Evolutionary conservation across 768 basidiomycete genomes (phyloP), one percentile per base, ranked within the genome.

Genomic region (Psilocybe sp.): DNA sequence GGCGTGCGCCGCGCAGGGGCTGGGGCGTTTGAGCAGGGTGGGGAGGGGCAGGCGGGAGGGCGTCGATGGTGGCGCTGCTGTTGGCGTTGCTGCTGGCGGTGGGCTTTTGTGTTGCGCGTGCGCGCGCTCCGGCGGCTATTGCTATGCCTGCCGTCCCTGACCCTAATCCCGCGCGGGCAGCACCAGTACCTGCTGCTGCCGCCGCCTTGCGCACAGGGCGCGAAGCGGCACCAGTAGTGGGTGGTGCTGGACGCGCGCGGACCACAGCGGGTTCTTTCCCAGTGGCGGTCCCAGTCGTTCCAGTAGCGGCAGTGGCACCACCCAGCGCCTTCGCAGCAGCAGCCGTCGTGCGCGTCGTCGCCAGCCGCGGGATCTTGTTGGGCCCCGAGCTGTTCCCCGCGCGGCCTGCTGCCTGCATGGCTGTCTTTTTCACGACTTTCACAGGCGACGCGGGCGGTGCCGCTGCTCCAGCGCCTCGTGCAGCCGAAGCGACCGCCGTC

Each of bases 21-120:
- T 66, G 49, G 75, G 66, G 65, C 84, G 77, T 62, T 81, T 86
- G 13, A 79, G 72, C 32, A 93, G 75, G n/a, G n/a, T n/a, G n/a
- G n/a, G n/a, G n/a, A n/a, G n/a, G 2, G 90, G 90, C 20, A 93
- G 69, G 44, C 88, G 79, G 11, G 91, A 93, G 0, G 87, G 86
- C 8, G 81, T 79, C 19, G 88, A 84, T 1, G 81, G 78, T n/a
- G 82, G 75, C 8, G 69, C 62, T 45, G n/a, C n/a, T n/a, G n/a
- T n/a, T n/a, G n/a, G n/a, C n/a, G n/a, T n/a, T n/a, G 40, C 51
- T 54, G 44, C 53, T 28, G 23, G 7, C 7, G 7, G 7, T 7
- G 23, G 4, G 3, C 7, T 28, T 28, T 7, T 28, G 23, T 28
- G 23, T 7, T 7, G 23, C 23, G 7, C 23, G 23, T 3, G 23